phyloP scores from a whole-genome alignment of 2,329 filamentous ascomycete genomes.

The Aulographum hederae region DNA sequence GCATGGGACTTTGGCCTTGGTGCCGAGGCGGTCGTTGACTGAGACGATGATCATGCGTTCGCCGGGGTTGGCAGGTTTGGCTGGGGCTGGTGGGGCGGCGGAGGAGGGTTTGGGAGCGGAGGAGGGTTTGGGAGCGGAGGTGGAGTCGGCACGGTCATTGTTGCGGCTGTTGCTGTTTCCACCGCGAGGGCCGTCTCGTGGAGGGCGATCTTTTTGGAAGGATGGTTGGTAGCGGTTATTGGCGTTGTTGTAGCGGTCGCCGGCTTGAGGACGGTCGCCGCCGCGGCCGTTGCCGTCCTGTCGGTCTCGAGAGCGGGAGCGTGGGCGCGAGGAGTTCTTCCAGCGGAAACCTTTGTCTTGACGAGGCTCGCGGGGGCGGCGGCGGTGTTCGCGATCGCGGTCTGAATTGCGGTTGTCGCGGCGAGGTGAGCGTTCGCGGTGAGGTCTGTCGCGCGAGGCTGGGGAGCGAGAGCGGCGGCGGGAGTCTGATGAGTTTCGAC shows the following conservation, averaged over 20 bases:
- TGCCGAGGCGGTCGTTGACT: conserved; percentile 87
- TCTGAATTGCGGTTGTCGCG: not conserved
- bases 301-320: not conserved
- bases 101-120: conserved; percentile 8
- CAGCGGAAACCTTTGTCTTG: conserved; percentile 13
- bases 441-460: not conserved
- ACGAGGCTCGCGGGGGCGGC: not conserved
- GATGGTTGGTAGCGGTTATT: not conserved
- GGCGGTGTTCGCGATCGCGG: conserved; percentile 2
- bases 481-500: no score
- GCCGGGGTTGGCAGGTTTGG: conserved; percentile 7
- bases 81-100: conserved; percentile 7
- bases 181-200: not conserved
- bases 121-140: not conserved
- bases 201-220: not conserved
- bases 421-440: not conserved
- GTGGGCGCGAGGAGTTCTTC: not conserved
- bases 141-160: not conserved
- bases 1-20: conserved; percentile 87
- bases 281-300: not conserved
- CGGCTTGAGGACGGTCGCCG: not conserved
- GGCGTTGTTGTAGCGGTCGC: not conserved
- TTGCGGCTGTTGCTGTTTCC: not conserved
- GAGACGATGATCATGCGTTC: conserved; percentile 72
- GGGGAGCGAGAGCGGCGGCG: not conserved